A percentile compares a stretch with the other conserved stretches of the same genome.
These are phyloP conservation scores for Anastatica hierochuntica DNA, from an alignment of 345 rosid species.

Conservation along the genomic window DNA sequence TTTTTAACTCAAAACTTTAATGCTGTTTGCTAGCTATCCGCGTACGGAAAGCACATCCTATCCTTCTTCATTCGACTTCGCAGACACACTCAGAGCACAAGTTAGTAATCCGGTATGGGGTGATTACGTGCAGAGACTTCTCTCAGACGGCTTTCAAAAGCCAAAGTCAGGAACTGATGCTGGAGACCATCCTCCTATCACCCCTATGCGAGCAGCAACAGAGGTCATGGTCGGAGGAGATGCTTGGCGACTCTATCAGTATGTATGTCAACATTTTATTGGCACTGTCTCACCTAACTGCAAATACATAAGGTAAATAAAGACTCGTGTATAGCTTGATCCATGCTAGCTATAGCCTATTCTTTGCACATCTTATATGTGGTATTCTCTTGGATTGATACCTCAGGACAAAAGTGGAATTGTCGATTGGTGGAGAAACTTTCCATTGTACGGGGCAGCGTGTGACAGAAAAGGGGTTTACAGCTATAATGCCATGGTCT, in stretches of 20 bases:
- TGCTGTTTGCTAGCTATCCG: conserved; percentile 53
- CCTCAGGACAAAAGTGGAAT: conserved; percentile 70
- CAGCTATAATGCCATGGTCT: conserved; percentile 91
- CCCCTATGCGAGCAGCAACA: conserved; percentile 70
- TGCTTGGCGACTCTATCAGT: conserved; percentile 89
- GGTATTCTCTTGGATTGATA: conserved; percentile 1
- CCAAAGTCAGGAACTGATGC: conserved; percentile 77
- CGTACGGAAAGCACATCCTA: conserved; percentile 96
- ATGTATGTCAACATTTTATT: conserved; percentile 89
- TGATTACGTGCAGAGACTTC: conserved; percentile 42
- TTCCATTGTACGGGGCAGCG: conserved; percentile 70
- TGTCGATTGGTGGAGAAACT: conserved; percentile 65
- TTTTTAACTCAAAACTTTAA: not conserved
- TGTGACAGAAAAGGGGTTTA: conserved; percentile 61
- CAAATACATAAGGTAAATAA: conserved; percentile 61
- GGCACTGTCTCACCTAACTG: conserved; percentile 89
- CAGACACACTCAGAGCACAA: conserved; percentile 56
- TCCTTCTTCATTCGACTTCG: conserved; percentile 87
- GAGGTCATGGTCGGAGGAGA: conserved; percentile 68
- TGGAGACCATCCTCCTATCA: conserved; percentile 99
- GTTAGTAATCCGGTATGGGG: conserved; percentile 54
- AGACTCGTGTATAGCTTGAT: conserved; percentile 1
- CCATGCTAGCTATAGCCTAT: conserved; percentile 1
- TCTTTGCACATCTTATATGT: not conserved
- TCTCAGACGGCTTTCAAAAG: conserved; percentile 54